Evolutionary conservation across 75 land plant genomes (phyloP).

Genomic region (Sequoiadendron giganteum): DNA sequence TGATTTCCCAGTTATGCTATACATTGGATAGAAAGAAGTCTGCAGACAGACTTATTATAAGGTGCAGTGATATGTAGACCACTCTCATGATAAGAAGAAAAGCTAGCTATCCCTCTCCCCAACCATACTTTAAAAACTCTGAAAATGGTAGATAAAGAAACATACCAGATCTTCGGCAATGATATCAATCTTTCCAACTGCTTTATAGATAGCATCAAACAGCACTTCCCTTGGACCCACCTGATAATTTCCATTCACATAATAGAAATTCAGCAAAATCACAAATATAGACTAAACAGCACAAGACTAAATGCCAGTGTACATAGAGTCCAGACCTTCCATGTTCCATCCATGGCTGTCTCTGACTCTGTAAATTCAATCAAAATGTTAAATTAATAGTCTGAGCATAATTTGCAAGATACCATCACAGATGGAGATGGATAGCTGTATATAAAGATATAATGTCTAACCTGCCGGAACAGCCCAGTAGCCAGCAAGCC

Average conservation of each 20-base stretch:
- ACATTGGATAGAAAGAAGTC: background rate
- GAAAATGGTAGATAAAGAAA: background rate
- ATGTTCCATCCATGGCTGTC: conserved; percentile 67
- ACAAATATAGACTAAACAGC: background rate
- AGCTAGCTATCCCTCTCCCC: background rate
- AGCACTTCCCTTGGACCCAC: conserved; percentile 81
- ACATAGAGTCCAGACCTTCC: conserved; percentile 68
- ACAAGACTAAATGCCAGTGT: background rate
- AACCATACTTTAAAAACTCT: background rate
- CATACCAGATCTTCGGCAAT: conserved; percentile 94
- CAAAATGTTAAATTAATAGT: background rate
- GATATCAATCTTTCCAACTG: conserved; percentile 83
- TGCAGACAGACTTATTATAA: background rate
- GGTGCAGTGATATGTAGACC: background rate
- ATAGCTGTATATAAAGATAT: background rate
- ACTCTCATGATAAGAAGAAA: background rate
- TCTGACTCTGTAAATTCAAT: conserved; percentile 54
- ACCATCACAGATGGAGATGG: background rate
- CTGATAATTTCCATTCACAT: conserved; percentile 33
- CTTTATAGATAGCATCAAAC: conserved; percentile 76
- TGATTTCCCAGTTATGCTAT: background rate
- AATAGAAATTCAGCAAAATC: background rate
- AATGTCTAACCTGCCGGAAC: conserved; percentile 69
- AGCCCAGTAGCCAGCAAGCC: conserved; percentile 96
- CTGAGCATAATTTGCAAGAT: conserved; percentile 11